Evolutionary conservation across 116 monocot genomes (phyloP).

Genomic region (Phalaenopsis hybrid): DNA sequence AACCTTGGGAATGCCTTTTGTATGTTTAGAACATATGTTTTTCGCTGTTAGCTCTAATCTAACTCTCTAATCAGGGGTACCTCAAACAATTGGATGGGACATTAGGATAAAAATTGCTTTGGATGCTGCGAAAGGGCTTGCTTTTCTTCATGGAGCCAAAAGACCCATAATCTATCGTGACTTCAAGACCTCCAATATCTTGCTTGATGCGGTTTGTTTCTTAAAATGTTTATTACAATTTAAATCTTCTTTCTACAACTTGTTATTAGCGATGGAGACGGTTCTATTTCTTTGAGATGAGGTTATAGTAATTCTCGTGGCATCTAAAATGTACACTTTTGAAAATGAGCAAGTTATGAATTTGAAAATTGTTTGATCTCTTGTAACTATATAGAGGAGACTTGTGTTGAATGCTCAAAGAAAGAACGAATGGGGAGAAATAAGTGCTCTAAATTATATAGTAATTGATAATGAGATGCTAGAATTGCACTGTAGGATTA

Average conservation of each 20-base stretch:
- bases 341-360: too few species aligned
- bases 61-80: neutral
- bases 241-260: neutral
- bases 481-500: neutral
- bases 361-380: too few species aligned
- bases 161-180: constrained; percentile 26
- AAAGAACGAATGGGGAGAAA: too few species aligned
- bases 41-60: neutral
- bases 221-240: neutral
- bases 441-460: too few species aligned
- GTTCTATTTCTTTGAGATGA: too few species aligned
- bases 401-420: too few species aligned
- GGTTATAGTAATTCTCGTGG: too few species aligned
- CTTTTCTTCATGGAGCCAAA: constrained; percentile 24
- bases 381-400: too few species aligned
- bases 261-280: neutral
- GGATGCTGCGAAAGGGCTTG: constrained; percentile 27
- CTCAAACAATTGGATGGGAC: constrained; percentile 14
- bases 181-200: constrained; percentile 28
- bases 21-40: neutral
- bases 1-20: neutral
- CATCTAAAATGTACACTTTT: too few species aligned
- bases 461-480: neutral
- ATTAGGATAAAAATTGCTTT: constrained; percentile 22
- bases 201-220: constrained; percentile 20